Percentiles rank a stretch among this genome's conserved stretches.
Conservation (phyloP, 2,329 filamentous ascomycete genomes). For the Myriosclerotinia scirpicola region DNA sequence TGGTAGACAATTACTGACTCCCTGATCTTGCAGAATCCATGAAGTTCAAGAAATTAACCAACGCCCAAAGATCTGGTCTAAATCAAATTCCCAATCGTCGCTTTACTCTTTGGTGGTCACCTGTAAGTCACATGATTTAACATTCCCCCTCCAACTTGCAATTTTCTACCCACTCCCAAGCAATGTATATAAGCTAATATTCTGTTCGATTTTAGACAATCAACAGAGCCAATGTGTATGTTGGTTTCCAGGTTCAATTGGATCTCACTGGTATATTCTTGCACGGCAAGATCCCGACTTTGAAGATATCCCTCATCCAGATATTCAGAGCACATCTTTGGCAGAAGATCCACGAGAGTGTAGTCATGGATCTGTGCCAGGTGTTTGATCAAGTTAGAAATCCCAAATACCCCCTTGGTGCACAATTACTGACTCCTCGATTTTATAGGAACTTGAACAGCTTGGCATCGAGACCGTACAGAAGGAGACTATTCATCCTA, state of each 20-base stretch:
- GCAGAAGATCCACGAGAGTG: slow-evolving; percentile 99
- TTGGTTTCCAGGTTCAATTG: slow-evolving; percentile 98
- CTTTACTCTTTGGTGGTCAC: slow-evolving; percentile 97
- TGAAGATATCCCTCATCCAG: slow-evolving; percentile 97
- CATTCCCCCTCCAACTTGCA: neutral
- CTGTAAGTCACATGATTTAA: slow-evolving; percentile 72
- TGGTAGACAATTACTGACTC: slow-evolving; percentile 30
- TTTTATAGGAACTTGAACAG: slow-evolving; percentile 71
- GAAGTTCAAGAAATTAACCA: slow-evolving; percentile 99
- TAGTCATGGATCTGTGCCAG: slow-evolving; percentile 98
- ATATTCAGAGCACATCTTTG: slow-evolving; percentile 99
- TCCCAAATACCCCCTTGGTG: neutral
- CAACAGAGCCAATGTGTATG: slow-evolving; percentile 94
- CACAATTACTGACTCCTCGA: neutral
- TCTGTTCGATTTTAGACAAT: slow-evolving; percentile 60
- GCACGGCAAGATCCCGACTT: slow-evolving; percentile 95
- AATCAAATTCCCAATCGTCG: slow-evolving; percentile 99
- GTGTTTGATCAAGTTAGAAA: slow-evolving; percentile 77
- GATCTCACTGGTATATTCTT: slow-evolving; percentile 98
- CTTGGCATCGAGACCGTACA: slow-evolving; percentile 96
- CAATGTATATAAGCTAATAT: slow-evolving; percentile 3
- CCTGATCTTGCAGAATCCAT: slow-evolving; percentile 55
- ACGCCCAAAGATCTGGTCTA: slow-evolving; percentile 92
- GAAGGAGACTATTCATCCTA: slow-evolving; percentile 97
- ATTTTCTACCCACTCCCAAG: neutral